Conservation (phyloP, 257 asterid species). For the Solanum bukasovii region DNA sequence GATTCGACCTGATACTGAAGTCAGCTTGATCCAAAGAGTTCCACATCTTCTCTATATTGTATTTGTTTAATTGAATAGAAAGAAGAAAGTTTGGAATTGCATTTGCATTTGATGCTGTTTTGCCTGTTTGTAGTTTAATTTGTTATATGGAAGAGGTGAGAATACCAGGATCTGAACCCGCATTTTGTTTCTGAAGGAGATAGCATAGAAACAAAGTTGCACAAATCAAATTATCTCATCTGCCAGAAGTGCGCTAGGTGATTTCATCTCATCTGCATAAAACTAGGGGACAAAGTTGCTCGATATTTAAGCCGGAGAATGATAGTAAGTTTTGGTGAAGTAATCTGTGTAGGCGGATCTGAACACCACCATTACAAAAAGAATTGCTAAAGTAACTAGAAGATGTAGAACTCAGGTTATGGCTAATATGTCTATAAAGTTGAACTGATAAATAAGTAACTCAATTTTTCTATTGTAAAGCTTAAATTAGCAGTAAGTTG, state of each 20-base stretch:
- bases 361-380: neutral
- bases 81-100: neutral
- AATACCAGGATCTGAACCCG: neutral
- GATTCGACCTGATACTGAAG: neutral
- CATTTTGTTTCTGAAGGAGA: neutral
- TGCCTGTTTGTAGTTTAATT: neutral
- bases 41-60: neutral
- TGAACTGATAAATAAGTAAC: too few relatives aligned
- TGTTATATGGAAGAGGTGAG: neutral
- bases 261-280: neutral
- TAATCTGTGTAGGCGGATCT: neutral
- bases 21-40: neutral
- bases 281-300: neutral
- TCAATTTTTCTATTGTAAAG: neutral
- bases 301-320: too few relatives aligned
- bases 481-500: neutral
- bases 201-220: neutral
- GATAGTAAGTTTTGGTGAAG: neutral
- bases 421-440: neutral
- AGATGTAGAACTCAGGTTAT: neutral
- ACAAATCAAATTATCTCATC: neutral
- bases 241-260: rapidly evolving
- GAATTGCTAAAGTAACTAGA: neutral
- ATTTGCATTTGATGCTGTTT: neutral
- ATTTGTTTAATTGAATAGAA: neutral